These are phyloP conservation scores for Jackrogersella multiformis DNA, from an alignment of 495 filamentous ascomycete genomes.

Conservation along the genomic window DNA sequence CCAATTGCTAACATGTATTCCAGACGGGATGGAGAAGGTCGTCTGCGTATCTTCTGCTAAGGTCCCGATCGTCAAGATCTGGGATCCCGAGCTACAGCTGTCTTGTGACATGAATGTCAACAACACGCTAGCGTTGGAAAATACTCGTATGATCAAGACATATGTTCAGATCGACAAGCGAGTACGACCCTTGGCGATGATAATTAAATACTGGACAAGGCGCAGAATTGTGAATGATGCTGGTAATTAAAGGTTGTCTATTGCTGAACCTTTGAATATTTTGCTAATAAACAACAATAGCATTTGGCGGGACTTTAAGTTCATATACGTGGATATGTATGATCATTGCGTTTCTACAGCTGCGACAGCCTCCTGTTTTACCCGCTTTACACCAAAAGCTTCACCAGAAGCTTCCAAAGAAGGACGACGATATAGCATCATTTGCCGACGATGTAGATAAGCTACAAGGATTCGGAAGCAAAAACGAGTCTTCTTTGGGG, in stretches of 20 bases:
- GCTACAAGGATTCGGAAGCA: conserved; percentile 74
- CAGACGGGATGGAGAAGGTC: conserved; percentile 96
- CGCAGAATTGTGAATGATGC: conserved; percentile 93
- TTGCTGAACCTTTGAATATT: conserved; percentile 1
- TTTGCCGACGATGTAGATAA: conserved; percentile 87
- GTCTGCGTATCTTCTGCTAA: conserved; percentile 93
- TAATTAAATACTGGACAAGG: conserved; percentile 97
- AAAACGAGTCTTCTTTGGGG: conserved; percentile 84
- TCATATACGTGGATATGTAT: conserved; percentile 99
- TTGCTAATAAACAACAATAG: conserved; percentile 54
- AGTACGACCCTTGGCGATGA: conserved; percentile 92
- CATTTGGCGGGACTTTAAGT: conserved; percentile 91
- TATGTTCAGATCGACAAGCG: conserved; percentile 94
- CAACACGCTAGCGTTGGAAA: conserved; percentile 91
- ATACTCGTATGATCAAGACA: conserved; percentile 97
- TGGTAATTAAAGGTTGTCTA: conserved; percentile 64
- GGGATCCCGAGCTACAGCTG: conserved; percentile 90
- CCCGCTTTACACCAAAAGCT: conserved; percentile 85
- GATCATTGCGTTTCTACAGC: conserved; percentile 96
- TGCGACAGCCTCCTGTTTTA: conserved; percentile 84
- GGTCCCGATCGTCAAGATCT: conserved; percentile 98
- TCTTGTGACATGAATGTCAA: conserved; percentile 99
- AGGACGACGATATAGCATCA: conserved; percentile 70
- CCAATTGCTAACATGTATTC: conserved; percentile 30
- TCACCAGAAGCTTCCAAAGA: conserved; percentile 65